Base-by-base conservation (phyloP, 768 basidiomycete genomes). In the Stropharia rugosoannulata region DNA sequence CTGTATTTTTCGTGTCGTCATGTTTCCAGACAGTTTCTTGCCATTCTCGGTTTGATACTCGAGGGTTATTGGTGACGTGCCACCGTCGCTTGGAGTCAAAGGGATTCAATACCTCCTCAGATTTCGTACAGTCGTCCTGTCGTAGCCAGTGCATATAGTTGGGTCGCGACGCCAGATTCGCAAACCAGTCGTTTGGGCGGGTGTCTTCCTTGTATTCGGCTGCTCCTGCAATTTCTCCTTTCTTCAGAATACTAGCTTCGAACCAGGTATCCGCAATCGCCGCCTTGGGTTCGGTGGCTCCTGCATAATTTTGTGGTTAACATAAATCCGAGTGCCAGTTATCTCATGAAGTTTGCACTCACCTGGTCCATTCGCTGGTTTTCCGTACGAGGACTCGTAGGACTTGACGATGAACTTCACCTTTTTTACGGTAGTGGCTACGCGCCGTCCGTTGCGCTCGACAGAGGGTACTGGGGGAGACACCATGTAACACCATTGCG, bases 401-500 rank as follows among this genome's bases (percentile, higher is more conserved):
- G 60, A 44, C 27, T 64, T 64, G 42, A 67, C 49, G 32, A 57
- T 58, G 43, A 67, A 67, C 22, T 58, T 59, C 39, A 67, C 63
- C 54, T 61, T 66, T 36, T 60, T 63, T 38, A 67, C 64, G 2
- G 42, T 41, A 4, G 66, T 67, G 9, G 64, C 59, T n/a, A 67
- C 13, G n/a, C 44, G 12, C 2, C 40, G 35, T 5, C 59, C 62
- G 18, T 63, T 54, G 16, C 56, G 57, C 37, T 55, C 43, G 6
- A 65, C n/a, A 8, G 62, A 46, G 12, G 66, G 63, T 18, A 68
- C 54, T 25, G 54, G 44, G 0, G 66, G 66, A 0, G 63, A 59
- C 12, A 68, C 57, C 22, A 68, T 62, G 42, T 63, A 68, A 42
- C 66, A 66, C 66, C 66, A 68, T 49, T 66, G 63, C 2, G 64